Percentiles rank a stretch among this genome's conserved stretches.
Conservation (phyloP, 139 green algal species). For the Diplosphaera chodatii region DNA sequence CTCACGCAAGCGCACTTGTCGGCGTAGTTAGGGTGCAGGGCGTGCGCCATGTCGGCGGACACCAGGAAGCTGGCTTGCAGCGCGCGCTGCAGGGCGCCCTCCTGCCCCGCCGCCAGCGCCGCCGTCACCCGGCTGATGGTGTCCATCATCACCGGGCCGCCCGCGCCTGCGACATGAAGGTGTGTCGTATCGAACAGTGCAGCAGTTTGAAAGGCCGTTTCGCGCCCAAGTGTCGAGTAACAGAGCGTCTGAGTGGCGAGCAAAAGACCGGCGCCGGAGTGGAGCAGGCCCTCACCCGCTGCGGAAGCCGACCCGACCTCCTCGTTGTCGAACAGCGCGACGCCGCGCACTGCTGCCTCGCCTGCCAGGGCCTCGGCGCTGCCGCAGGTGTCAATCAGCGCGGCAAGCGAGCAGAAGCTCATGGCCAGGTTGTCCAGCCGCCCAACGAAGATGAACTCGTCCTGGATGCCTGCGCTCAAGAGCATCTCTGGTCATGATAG, state of each 20-base stretch:
- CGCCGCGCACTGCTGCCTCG: constrained; percentile 64
- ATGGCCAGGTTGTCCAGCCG: constrained; percentile 93
- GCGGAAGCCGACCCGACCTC: constrained; percentile 80
- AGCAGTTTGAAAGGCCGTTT: no score
- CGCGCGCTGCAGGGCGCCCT: constrained; percentile 59
- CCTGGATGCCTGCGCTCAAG: constrained; percentile 41
- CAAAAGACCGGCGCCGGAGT: no score
- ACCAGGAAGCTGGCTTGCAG: constrained; percentile 73
- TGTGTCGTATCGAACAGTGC: background rate
- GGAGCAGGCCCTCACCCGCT: constrained; percentile 29
- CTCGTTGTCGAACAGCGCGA: constrained; percentile 95
- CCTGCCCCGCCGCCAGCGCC: constrained; percentile 35
- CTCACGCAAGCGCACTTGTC: constrained; percentile 12
- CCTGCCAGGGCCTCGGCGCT: constrained; percentile 32
- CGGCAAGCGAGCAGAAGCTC: constrained; percentile 64
- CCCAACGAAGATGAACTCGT: constrained; percentile 87
- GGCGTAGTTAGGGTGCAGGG: constrained; percentile 89
- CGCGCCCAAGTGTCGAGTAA: no score
- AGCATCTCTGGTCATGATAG: no score
- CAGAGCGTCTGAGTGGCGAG: no score
- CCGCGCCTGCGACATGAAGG: constrained; percentile 49
- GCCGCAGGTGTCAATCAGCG: constrained; percentile 54
- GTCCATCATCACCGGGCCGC: constrained; percentile 83
- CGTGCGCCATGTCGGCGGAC: constrained; percentile 95
- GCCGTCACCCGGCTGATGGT: constrained; percentile 68